Evolutionary conservation across 83 land plant genomes (phyloP), one percentile per base, ranked within the genome.

Genomic region (Thuja plicata): DNA sequence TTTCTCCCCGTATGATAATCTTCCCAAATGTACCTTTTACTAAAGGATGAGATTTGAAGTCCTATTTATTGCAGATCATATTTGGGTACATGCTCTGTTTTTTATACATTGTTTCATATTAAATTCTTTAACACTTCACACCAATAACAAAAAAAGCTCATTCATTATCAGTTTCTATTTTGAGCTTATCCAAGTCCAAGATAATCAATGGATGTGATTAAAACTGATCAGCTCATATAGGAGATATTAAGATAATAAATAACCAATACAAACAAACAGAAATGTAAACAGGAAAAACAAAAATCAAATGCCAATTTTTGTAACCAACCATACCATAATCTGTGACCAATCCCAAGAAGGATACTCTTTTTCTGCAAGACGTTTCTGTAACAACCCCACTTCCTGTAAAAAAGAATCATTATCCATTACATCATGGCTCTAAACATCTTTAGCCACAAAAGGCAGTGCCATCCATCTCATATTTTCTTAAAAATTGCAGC

Each of bases 301-400:
- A 84, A 84, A 83, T 10, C 35, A 83, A 45, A 43, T 30, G 34
- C 48, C 46, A 35, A 5, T 82, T 27, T 41, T 84, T 50, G 86
- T 21, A 85, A 85, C 10, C 62, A 85, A 34, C 41, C 55, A 21
- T 85, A 85, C 66, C 55, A 21, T 85, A 85, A 66, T 27, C 10
- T 52, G 19, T 85, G 38, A 13, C 66, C 34, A 15, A 35, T 15
- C 16, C 30, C 34, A 52, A 34, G 24, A 35, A 52, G 86, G 86
- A 85, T 85, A 85, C 86, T 85, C 86, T 34, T 85, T 85, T 52
- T 85, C 66, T 48, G 66, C 40, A 8, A 85, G 62, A 85, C 34
- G 66, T 54, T 85, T 85, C 86, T 54, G 54, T 85, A 85, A 19
- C 57, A 52, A 54, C 35, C 37, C 86, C 34, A 85, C 35, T 54